Conservation (phyloP, 768 basidiomycete species). For the Russula compacta region DNA sequence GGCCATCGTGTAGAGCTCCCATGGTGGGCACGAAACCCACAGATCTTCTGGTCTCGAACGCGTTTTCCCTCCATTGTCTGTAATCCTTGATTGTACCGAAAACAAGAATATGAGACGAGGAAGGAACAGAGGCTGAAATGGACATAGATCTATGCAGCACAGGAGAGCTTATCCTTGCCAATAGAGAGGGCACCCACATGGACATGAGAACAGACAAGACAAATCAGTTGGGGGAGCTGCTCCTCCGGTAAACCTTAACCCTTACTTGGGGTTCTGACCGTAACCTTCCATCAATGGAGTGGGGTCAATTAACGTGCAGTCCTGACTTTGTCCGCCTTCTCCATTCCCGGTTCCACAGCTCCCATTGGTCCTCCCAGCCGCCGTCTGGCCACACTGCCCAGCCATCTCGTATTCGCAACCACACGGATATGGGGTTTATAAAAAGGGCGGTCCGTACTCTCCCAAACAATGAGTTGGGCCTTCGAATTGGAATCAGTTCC, state of each 20-base stretch:
- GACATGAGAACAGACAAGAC: background rate
- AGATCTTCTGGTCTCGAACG: slow-evolving; percentile 45
- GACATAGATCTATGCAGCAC: background rate
- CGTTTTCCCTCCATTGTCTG: slow-evolving; percentile 65
- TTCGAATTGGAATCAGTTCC: slow-evolving; percentile 47
- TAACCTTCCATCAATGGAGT: too few species aligned
- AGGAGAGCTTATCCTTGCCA: background rate
- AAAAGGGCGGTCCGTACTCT: slow-evolving; percentile 41
- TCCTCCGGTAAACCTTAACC: background rate
- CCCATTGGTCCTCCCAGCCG: slow-evolving; percentile 67
- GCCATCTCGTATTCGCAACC: slow-evolving; percentile 70
- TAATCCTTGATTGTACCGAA: slow-evolving; percentile 54
- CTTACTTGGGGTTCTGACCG: background rate
- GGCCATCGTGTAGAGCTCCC: slow-evolving; percentile 94
- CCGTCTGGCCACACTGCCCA: slow-evolving; percentile 77
- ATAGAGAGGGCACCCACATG: background rate
- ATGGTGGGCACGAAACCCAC: slow-evolving; percentile 98
- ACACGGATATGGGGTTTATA: slow-evolving; percentile 45
- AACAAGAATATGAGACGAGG: slow-evolving; percentile 33
- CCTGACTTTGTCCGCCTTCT: slow-evolving; percentile 29
- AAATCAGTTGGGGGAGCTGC: background rate
- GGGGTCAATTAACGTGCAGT: slow-evolving; percentile 1
- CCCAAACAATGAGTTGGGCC: slow-evolving; percentile 49
- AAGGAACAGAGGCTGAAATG: slow-evolving; percentile 12
- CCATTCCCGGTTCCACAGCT: slow-evolving; percentile 53